Evolutionary conservation across 306 rosid genomes (phyloP).

Genomic region (Medicago arabica): DNA sequence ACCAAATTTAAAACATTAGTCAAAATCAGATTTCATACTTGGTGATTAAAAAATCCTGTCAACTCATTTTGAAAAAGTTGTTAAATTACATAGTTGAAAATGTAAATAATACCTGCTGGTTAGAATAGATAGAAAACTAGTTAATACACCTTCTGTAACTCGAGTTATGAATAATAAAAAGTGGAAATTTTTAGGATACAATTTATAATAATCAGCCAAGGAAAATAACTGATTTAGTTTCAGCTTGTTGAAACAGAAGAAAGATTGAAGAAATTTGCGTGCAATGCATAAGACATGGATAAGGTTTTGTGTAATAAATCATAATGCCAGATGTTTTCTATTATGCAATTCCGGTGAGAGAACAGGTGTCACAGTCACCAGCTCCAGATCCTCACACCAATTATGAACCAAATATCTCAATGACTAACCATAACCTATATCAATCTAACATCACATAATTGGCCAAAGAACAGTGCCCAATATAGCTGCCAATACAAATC

Average conservation of each 20-base stretch:
- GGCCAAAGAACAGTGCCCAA: constrained; percentile 20
- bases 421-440: constrained; percentile 9
- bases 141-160: neutral
- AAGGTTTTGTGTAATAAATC: constrained; percentile 21
- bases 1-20: constrained; percentile 24
- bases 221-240: constrained; percentile 11
- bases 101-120: neutral
- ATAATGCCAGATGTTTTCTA: constrained; percentile 17
- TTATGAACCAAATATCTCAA: constrained; percentile 19
- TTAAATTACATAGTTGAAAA: neutral
- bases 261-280: neutral
- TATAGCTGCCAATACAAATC: neutral
- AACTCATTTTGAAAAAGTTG: neutral
- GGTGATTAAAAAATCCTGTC: neutral
- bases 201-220: neutral
- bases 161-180: neutral
- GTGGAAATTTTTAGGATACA: neutral
- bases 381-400: constrained; percentile 3
- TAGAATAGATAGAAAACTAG: neutral
- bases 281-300: neutral
- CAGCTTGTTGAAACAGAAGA: constrained; percentile 20
- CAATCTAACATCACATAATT: constrained; percentile 5
- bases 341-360: constrained; percentile 14
- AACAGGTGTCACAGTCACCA: constrained; percentile 5
- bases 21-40: neutral